Conservation (phyloP, 2,329 filamentous ascomycete genomes). For the Dactylellina drechsleri region DNA sequence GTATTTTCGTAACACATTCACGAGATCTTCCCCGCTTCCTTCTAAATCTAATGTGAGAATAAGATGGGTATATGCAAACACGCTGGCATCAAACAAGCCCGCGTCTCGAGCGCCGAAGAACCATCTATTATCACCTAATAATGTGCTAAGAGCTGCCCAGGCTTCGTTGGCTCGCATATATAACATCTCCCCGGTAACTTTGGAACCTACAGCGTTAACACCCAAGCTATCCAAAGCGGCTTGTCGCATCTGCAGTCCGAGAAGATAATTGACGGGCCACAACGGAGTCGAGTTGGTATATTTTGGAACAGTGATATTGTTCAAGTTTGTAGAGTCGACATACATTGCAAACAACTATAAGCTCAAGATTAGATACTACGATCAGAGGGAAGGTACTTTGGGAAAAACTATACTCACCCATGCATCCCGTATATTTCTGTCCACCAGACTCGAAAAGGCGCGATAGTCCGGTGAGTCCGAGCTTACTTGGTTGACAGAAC, state of each 20-base stretch:
- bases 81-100: slow-evolving; percentile 82
- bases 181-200: slow-evolving; percentile 69
- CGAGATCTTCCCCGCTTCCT: slow-evolving; percentile 74
- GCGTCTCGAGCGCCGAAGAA: slow-evolving; percentile 72
- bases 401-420: slow-evolving; percentile 71
- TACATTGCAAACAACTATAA: slow-evolving; percentile 79
- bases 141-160: slow-evolving; percentile 70
- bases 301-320: slow-evolving; percentile 74
- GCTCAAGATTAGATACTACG: background rate
- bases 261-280: slow-evolving; percentile 70
- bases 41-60: slow-evolving; percentile 69
- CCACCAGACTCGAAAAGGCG: slow-evolving; percentile 55
- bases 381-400: background rate
- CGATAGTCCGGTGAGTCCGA: slow-evolving; percentile 42
- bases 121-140: slow-evolving; percentile 70
- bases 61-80: slow-evolving; percentile 90
- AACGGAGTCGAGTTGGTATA: slow-evolving; percentile 71
- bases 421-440: slow-evolving; percentile 76
- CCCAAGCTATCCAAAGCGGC: slow-evolving; percentile 80
- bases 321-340: slow-evolving; percentile 74
- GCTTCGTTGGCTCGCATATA: slow-evolving; percentile 72
- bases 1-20: slow-evolving; percentile 68
- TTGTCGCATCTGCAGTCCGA: slow-evolving; percentile 73
- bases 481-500: slow-evolving; percentile 32
- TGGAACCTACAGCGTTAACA: slow-evolving; percentile 64